Base-by-base conservation (phyloP, 805 yeast species). In the Cyberlindnera saturnus region DNA sequence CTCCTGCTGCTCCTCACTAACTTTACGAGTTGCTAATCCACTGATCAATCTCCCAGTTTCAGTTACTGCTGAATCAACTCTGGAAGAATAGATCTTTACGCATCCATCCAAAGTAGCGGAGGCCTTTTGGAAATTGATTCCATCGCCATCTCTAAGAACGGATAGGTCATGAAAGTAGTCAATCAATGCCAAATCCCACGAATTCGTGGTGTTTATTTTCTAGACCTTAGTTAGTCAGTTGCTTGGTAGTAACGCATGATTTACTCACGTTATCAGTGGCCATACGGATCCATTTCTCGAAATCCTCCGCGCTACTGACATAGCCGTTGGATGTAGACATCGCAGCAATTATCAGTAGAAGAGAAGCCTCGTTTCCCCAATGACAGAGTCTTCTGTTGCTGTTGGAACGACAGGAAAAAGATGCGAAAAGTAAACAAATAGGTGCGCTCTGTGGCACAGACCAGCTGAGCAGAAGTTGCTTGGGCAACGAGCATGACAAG, bases 31-130 rank as follows among this genome's bases (percentile, higher is more conserved):
- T 2, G 89, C 81, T 45, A 86, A 64, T 3, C 96, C 95, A 62
- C 85, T 82, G 31, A 89, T 64, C 43, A 91, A 67, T 53, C 81
- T 79, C 2, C 95, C 95, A 0, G 96, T 89, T 55, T 90, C 97
- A 4, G 84, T 81, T 2, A 90, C 95, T 0, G 87, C 95, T 0
- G 96, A 84, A 56, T 90, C 97, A n/a, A 90, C 89, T 54, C 98
- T 76, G 13, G 95, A 85, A 8, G 90, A 79, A 59, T 91, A 90
- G 40, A 90, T 86, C 65, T 89, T 89, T 31, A 90, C 91, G 69
- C 97, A 90, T 1, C 97, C 97, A 55, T 90, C 96, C 16, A 91
- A 66, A 0, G 97, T 87, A 3, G 95, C 88, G 0, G 91, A 79
- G 0, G 97, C 97, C 53, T 81, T 79, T 61, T 87, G 96, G 62